Percentiles rank a stretch among this genome's conserved stretches.
Evolutionary conservation across 805 yeast genomes (phyloP).

Genomic region (Nakazawaea sp.): DNA sequence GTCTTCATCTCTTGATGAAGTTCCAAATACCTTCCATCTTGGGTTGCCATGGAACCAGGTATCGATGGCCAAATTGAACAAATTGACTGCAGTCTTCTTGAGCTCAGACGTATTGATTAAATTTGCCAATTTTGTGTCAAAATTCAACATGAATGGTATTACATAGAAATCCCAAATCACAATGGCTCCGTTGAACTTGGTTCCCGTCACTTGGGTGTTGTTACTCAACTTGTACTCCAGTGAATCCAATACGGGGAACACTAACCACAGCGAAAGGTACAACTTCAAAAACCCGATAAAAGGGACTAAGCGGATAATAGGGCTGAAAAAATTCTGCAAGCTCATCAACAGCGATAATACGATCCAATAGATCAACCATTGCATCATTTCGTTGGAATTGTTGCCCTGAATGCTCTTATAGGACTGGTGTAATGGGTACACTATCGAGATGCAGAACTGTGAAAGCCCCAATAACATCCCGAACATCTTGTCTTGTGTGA

Average conservation of each 20-base stretch:
- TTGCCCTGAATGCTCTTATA: constrained; percentile 17
- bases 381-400: constrained; percentile 16
- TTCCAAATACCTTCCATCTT: constrained; percentile 7
- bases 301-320: constrained; percentile 42
- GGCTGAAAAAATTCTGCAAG: constrained; percentile 17
- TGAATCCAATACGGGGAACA: constrained; percentile 21
- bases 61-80: constrained; percentile 10
- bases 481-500: constrained; percentile 24
- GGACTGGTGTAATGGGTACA: constrained; percentile 30
- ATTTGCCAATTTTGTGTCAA: constrained; percentile 27
- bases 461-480: constrained; percentile 22
- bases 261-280: constrained; percentile 46
- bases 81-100: constrained; percentile 8
- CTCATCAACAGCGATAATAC: constrained; percentile 36
- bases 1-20: not conserved
- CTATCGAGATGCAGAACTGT: constrained; percentile 31
- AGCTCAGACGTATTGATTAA: constrained; percentile 11
- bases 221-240: constrained; percentile 10
- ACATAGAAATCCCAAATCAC: constrained; percentile 29
- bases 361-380: constrained; percentile 62
- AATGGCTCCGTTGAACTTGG: constrained; percentile 28
- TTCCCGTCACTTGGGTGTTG: not conserved
- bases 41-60: constrained; percentile 5
- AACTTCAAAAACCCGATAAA: constrained; percentile 41
- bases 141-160: constrained; percentile 28